Conservation (phyloP, 2,329 filamentous ascomycete species). For the Tolypocladium tropicale region DNA sequence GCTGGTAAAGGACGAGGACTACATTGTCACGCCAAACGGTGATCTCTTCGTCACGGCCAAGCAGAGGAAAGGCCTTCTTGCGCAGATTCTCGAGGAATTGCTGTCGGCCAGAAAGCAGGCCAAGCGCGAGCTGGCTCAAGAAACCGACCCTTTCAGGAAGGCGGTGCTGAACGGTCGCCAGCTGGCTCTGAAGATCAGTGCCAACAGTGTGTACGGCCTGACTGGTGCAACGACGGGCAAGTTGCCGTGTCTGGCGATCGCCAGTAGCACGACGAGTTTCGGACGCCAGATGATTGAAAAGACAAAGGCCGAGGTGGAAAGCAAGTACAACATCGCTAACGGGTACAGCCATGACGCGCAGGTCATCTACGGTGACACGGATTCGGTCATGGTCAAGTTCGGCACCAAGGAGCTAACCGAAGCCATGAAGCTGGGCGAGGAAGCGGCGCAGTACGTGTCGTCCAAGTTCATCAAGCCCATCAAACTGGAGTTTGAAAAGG, state of each 20-base stretch:
- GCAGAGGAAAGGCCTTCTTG: constrained; percentile 80
- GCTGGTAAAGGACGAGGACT: constrained; percentile 83
- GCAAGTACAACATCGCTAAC: constrained; percentile 81
- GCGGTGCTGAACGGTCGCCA: constrained; percentile 96
- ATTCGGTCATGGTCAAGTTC: constrained; percentile 99
- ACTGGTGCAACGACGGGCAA: constrained; percentile 96
- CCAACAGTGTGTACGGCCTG: constrained; percentile 95
- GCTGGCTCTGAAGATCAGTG: constrained; percentile 88
- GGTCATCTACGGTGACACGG: constrained; percentile 97
- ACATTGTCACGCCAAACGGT: constrained; percentile 90
- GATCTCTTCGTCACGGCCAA: constrained; percentile 87
- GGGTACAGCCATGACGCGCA: constrained; percentile 91
- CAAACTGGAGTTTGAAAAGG: constrained; percentile 98
- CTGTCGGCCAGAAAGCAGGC: constrained; percentile 87
- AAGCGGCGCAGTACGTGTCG: constrained; percentile 82
- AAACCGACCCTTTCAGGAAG: constrained; percentile 95
- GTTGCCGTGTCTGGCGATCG: constrained; percentile 86
- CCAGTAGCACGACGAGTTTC: constrained; percentile 93
- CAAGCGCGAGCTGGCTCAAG: constrained; percentile 77
- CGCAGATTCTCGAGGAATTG: constrained; percentile 92
- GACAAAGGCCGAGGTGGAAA: constrained; percentile 92
- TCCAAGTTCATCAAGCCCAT: constrained; percentile 92
- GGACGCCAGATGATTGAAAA: constrained; percentile 98
- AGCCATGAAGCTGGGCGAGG: constrained; percentile 90
- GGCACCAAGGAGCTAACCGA: constrained; percentile 78